Evolutionary conservation across 148 eudicot species (phyloP), one percentile per base, ranked within the genome.

Genomic region (Pharnaceum exiguum): DNA sequence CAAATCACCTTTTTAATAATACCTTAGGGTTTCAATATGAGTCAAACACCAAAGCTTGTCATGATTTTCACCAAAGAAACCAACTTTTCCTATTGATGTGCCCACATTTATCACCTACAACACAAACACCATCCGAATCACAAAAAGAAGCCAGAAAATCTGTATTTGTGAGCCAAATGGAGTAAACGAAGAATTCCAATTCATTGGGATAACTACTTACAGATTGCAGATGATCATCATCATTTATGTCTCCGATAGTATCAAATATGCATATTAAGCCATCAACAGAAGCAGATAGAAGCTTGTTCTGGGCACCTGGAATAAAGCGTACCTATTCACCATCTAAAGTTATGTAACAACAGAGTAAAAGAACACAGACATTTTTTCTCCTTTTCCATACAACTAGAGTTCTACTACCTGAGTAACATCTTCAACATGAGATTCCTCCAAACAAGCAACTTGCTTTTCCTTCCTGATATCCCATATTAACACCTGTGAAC

Each of bases 371-470:
- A 30, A 28, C 10, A 43, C 3, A 25, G 10, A 12, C 31, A 15
- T 8, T 15, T 23, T 8, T 35, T 45, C 2, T 10, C 21, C 17
- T 4, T 26, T 38, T 33, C n/a, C 13, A 39, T 18, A 4, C 31
- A 27, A 45, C 5, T 5, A 26, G 29, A 38, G 42, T 3, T 40
- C 2, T 23, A 42, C 32, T 46, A 93, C 99, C 91, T 93, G 99
- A 53, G 96, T 89, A 57, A 93, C 96, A 75, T 93, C 99, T 45
- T 93, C 99, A 69, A 80, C 86, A 55, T 93, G 99, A 63, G 89
- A 89, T 59, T 93, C 99, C 69, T 83, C 96, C 71, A 93, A 60
- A 71, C 95, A 82, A n/a, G 91, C 99, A 51, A 82, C 81, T 74
- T 89, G 96, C 74, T 76, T 83, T 68, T 46, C 78, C 58, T 74